Percentiles rank a stretch among this genome's conserved stretches.
Conservation (phyloP, 176 grass and related monocot genomes). For the Juncus effusus region DNA sequence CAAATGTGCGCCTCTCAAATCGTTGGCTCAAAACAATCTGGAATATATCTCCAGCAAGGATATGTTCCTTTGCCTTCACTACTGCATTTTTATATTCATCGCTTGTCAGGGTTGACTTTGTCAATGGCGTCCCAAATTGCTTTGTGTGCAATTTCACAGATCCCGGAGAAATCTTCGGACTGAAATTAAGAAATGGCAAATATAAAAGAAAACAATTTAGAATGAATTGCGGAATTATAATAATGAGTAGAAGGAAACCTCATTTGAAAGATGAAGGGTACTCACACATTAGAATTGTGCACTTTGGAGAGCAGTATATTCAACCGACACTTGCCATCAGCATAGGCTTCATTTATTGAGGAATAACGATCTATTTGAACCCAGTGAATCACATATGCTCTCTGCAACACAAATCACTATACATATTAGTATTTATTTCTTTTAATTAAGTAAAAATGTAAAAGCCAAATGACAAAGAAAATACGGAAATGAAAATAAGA, state of each 20-base stretch:
- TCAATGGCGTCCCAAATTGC: conserved; percentile 57
- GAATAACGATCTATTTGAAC: conserved; percentile 58
- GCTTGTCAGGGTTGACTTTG: conserved; percentile 77
- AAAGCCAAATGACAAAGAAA: not conserved
- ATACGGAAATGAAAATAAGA: not conserved
- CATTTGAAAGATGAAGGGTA: not conserved
- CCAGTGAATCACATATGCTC: conserved; percentile 86
- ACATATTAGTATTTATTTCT: not conserved
- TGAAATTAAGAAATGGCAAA: conserved; percentile 18
- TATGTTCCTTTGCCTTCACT: conserved; percentile 79
- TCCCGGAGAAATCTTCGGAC: conserved; percentile 63
- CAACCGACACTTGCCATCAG: conserved; percentile 53
- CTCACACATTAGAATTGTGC: conserved; percentile 83
- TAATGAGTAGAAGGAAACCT: not conserved
- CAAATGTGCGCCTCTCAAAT: conserved; percentile 77
- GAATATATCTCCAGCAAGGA: conserved; percentile 77
- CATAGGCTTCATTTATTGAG: conserved; percentile 61
- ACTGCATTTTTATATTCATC: conserved; percentile 83
- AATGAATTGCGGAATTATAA: conserved; percentile 24
- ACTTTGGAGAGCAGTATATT: conserved; percentile 59
- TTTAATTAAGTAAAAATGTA: not conserved
- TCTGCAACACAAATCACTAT: conserved; percentile 37
- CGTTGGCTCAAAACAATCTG: conserved; percentile 85
- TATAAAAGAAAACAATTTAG: conserved; percentile 5
- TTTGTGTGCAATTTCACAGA: conserved; percentile 65